Percentiles rank a stretch among this genome's conserved stretches.
Conservation (phyloP, 176 grass and related monocot species). For the Melocanna baccifera region DNA sequence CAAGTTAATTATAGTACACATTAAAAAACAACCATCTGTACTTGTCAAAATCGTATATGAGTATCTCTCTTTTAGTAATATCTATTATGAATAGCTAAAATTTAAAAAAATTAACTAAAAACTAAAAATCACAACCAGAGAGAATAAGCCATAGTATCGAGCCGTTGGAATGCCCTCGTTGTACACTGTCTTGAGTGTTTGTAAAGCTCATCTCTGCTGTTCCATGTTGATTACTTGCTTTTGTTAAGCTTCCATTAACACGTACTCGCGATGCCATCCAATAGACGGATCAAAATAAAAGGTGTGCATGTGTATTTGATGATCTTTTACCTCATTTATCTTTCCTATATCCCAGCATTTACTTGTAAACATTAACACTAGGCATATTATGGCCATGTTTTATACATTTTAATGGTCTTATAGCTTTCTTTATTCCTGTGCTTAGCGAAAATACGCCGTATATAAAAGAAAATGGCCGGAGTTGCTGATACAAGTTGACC, state of each 20-base stretch:
- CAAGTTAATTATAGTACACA: too few species aligned
- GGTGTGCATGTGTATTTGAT: background rate
- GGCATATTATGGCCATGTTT: background rate
- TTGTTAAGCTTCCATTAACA: background rate
- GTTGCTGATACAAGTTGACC: background rate
- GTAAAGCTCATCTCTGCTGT: background rate
- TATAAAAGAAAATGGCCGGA: too few species aligned
- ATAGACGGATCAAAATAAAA: background rate
- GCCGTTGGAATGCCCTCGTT: background rate
- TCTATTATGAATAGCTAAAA: too few species aligned
- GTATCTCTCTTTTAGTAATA: too few species aligned
- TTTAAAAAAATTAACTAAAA: too few species aligned
- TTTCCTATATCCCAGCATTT: background rate
- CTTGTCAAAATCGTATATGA: too few species aligned
- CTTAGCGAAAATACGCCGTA: background rate
- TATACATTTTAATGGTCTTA: background rate
- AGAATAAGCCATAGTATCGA: too few species aligned
- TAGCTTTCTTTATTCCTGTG: background rate
- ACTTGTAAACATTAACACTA: background rate
- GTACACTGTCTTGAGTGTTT: background rate
- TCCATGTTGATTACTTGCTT: background rate
- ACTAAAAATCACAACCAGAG: too few species aligned
- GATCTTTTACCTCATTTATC: background rate
- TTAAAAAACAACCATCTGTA: too few species aligned
- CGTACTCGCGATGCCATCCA: background rate